A percentile compares a stretch with the other conserved stretches of the same genome.
Evolutionary conservation across 2,329 filamentous ascomycete species (phyloP).

Genomic region (Dactylellina haptotyla): DNA sequence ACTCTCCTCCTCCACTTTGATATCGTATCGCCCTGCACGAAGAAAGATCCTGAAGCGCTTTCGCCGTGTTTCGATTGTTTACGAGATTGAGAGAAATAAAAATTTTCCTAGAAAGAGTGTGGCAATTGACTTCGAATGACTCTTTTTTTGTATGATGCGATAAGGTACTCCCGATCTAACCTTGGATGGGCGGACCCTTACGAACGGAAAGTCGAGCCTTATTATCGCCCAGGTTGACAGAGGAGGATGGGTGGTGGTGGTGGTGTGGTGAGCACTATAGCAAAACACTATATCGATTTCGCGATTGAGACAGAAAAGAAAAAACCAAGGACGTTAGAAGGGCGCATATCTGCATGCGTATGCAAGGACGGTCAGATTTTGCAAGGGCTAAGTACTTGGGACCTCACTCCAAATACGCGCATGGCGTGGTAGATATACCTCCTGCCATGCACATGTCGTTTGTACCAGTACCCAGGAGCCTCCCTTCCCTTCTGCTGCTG

Average conservation of each 20-base stretch:
- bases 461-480: constrained; percentile 32
- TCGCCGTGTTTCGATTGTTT: background rate
- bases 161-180: constrained; percentile 34
- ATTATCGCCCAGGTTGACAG: constrained; percentile 24
- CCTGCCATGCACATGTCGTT: constrained; percentile 16
- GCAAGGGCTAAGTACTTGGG: constrained; percentile 20
- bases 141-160: constrained; percentile 23
- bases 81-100: constrained; percentile 1
- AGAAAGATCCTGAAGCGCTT: too few relatives aligned
- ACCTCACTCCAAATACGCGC: background rate
- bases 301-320: constrained; percentile 22
- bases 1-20: constrained; percentile 17
- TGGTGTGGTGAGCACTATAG: constrained; percentile 27
- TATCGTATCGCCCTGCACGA: constrained; percentile 26
- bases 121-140: constrained; percentile 33
- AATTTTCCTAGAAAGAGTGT: constrained; percentile 12
- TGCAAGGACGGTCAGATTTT: constrained; percentile 39
- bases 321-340: constrained; percentile 31
- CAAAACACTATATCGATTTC: constrained; percentile 26
- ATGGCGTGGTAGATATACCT: background rate
- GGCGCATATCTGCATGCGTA: constrained; percentile 44
- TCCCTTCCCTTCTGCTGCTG: background rate
- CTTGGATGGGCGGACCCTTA: constrained; percentile 31
- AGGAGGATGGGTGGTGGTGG: background rate
- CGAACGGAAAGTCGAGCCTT: constrained; percentile 37